phyloP scores from a whole-genome alignment of 306 rosid genomes.

The Fagus sylvatica region DNA sequence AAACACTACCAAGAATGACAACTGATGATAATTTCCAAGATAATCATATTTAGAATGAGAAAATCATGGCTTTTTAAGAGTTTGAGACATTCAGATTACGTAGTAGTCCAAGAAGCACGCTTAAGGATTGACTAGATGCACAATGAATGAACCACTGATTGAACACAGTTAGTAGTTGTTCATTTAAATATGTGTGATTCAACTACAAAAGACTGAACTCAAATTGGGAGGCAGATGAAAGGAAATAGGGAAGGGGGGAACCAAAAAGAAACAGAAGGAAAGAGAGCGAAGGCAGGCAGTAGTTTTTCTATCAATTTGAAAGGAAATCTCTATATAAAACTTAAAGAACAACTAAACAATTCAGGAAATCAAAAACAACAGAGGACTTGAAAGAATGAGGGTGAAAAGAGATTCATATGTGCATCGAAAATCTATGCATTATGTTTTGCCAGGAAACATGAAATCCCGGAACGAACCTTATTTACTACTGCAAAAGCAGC shows the following conservation, averaged over 20 bases:
- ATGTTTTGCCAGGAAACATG: neutral
- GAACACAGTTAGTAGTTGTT: neutral
- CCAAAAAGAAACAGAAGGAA: neutral
- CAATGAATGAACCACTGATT: neutral
- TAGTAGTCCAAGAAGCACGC: neutral
- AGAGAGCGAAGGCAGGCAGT: neutral
- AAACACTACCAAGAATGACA: too few relatives aligned
- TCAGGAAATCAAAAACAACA: neutral
- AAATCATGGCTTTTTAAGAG: neutral
- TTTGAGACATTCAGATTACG: neutral
- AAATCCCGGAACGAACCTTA: conserved; percentile 51
- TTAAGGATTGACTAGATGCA: neutral
- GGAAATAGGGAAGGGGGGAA: neutral
- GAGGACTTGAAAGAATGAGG: neutral
- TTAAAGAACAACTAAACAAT: neutral
- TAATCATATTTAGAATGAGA: neutral
- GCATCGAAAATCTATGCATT: conserved; percentile 6
- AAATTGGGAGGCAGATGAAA: neutral
- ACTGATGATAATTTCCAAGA: too few relatives aligned
- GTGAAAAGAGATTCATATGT: conserved; percentile 3
- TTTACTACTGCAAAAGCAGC: conserved; percentile 96
- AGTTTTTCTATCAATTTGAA: neutral
- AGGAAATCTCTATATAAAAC: neutral
- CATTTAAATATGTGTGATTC: neutral
- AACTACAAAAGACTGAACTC: neutral